phyloP scores from a whole-genome alignment of 805 yeast genomes.

The Middelhovenomyces tepae region DNA sequence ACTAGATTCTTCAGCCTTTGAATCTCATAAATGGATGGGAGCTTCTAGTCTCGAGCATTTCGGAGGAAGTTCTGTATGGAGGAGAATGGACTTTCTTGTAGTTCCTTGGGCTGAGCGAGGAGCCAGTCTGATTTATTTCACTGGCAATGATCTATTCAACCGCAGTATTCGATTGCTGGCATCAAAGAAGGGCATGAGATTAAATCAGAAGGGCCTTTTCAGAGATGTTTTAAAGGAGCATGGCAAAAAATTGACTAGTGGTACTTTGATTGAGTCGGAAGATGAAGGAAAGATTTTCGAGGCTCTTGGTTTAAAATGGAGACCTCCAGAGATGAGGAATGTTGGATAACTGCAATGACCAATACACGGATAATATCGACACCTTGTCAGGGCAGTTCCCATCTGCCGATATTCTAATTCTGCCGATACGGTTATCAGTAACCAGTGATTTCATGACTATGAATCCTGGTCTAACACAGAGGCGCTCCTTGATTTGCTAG shows the following conservation, averaged over 20 bases:
- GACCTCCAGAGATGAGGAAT: constrained; percentile 29
- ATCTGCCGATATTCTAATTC: too few relatives aligned
- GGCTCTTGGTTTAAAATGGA: constrained; percentile 32
- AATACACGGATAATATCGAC: not conserved
- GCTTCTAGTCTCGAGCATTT: constrained; percentile 21
- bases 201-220: constrained; percentile 40
- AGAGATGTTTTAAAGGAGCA: constrained; percentile 7
- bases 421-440: too few relatives aligned
- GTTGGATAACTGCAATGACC: constrained; percentile 11
- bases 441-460: too few relatives aligned
- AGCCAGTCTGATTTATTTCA: constrained; percentile 42
- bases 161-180: constrained; percentile 40
- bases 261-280: constrained; percentile 33
- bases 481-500: too few relatives aligned
- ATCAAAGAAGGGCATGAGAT: constrained; percentile 27
- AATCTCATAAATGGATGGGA: constrained; percentile 26
- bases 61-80: constrained; percentile 27
- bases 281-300: constrained; percentile 40
- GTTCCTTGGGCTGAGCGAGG: constrained; percentile 41
- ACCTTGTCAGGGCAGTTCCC: too few relatives aligned
- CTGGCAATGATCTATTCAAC: constrained; percentile 47
- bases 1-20: not conserved
- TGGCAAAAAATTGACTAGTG: too few relatives aligned
- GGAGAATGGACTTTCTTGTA: constrained; percentile 46
- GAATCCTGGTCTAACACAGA: too few relatives aligned